Conservation (phyloP, 2,329 filamentous ascomycete genomes). For the Diaporthe velutina region DNA sequence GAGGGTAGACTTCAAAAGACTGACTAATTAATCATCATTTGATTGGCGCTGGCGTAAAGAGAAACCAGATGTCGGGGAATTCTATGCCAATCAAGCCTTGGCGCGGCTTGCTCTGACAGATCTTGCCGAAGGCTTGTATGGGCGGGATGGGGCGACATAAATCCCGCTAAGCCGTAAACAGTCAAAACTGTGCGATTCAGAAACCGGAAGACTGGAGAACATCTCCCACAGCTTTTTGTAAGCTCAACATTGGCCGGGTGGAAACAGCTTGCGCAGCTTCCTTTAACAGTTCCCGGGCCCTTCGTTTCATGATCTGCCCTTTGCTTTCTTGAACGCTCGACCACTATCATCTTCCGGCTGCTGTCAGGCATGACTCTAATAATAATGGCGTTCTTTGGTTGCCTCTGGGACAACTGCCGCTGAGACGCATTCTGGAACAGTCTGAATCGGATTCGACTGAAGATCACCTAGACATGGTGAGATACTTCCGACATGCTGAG, state of each 20-base stretch:
- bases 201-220: not conserved
- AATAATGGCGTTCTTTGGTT: not conserved
- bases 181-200: not conserved
- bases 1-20: not conserved
- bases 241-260: not conserved
- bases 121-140: not conserved
- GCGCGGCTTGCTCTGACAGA: not conserved
- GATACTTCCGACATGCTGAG: not conserved
- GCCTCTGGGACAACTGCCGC: not conserved
- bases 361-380: not conserved
- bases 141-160: not conserved
- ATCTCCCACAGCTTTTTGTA: not conserved
- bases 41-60: slow-evolving; percentile 14
- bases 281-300: not conserved
- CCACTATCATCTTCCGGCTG: not conserved
- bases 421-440: slow-evolving; percentile 1
- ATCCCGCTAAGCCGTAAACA: not conserved
- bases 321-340: not conserved
- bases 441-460: not conserved
- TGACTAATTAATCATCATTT: not conserved
- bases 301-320: not conserved
- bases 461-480: not conserved
- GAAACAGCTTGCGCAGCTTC: not conserved
- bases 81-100: not conserved
- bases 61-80: not conserved